Evolutionary conservation across 2,329 filamentous ascomycete genomes (phyloP), one percentile per base, ranked within the genome.

Genomic region (Colletotrichum abscissum): DNA sequence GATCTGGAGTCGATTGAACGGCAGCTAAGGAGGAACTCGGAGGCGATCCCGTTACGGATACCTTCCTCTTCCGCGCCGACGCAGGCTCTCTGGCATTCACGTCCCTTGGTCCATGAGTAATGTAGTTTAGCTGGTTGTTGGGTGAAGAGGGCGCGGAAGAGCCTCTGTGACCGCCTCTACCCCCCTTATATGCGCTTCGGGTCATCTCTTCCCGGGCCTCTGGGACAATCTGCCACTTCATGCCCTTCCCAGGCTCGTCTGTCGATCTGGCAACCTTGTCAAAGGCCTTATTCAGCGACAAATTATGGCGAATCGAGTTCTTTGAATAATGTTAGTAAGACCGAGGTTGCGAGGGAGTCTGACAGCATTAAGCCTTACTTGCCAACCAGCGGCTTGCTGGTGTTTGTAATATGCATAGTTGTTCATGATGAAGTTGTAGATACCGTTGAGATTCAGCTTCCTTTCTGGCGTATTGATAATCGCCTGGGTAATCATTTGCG

Each of bases 221-320:
- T 1, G 94, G 89, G 4, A 94, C 92, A 79, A 99, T 95, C 82
- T 96, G 94, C 97, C 97, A 99, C 81, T 98, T 98, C 95, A 98
- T 98, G 33, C 97, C 97, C 82, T 99, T 99, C 14, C 97, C 97
- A 26, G 97, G 97, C 81, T 99, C 97, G 77, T 98, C 95, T 0
- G 95, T 98, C 19, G 94, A 92, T 59, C 97, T 92, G 3, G 97
- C 94, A 9, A 98, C 93, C 82, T 99, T 99, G 78, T 95, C 92
- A 79, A 99, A 99, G 0, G 93, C 92, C 81, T 98, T 98, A 82
- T 97, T 98, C 55, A 99, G 85, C 1, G 97, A 98, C 16, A 99
- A 84, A 78, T 99, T 99, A 81, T 99, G 97, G 14, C 97, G 92
- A 76, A 99, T 99, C 0, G 95, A 98, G 81, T 99, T 99, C 91